phyloP scores from a whole-genome alignment of 139 green algal species.

The Edaphochlamys debaryana region DNA sequence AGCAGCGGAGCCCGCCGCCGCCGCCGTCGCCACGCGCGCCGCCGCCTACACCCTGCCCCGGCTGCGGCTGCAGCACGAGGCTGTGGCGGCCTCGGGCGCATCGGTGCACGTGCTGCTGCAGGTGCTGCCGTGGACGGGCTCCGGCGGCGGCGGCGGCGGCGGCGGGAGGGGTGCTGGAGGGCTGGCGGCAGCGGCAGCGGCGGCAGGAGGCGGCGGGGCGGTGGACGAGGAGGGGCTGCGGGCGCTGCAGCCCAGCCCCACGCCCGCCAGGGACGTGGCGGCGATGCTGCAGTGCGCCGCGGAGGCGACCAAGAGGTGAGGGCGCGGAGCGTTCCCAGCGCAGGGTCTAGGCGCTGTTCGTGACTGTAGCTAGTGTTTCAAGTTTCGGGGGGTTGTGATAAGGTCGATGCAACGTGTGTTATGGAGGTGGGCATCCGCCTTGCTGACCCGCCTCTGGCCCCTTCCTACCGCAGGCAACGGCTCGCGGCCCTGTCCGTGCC shows the following conservation, averaged over 20 bases:
- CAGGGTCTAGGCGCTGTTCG: too few relatives aligned
- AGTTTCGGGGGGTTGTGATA: too few relatives aligned
- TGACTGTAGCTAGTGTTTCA: too few relatives aligned
- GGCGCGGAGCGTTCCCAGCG: too few relatives aligned
- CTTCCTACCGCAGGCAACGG: constrained; percentile 8
- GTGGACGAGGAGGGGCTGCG: too few relatives aligned
- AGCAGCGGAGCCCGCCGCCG: neutral
- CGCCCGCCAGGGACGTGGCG: constrained; percentile 7
- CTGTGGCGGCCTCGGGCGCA: neutral
- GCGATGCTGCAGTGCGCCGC: neutral
- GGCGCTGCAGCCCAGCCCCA: neutral
- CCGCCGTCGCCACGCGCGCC: neutral
- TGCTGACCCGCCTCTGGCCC: neutral
- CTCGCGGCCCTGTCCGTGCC: constrained; percentile 1
- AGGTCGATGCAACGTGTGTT: too few relatives aligned
- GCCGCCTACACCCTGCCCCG: neutral
- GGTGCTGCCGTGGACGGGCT: neutral
- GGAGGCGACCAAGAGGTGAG: neutral
- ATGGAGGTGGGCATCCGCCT: too few relatives aligned
- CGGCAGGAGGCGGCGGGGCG: neutral
- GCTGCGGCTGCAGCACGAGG: constrained; percentile 29
- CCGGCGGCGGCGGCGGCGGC: neutral
- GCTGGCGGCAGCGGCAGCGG: neutral
- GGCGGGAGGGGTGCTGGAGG: neutral
- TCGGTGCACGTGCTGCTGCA: constrained; percentile 8